Evolutionary conservation across 1,139 yeast species (phyloP).

Genomic region (Spencermartinsiella ligniputridi): DNA sequence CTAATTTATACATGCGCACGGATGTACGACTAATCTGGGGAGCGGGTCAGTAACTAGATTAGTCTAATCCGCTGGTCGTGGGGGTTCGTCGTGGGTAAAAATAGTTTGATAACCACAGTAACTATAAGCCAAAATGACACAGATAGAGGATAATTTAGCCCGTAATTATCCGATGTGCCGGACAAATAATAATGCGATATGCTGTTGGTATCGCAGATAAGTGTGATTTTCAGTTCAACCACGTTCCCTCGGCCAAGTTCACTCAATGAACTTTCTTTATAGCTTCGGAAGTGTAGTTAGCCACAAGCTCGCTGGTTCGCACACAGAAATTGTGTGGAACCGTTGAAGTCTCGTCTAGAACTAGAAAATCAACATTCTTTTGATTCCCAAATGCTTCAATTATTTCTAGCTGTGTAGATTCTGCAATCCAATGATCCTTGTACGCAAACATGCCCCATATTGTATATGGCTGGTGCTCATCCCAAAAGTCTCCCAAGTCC

Average conservation of each 20-base stretch:
- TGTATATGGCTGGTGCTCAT: conserved; percentile 27
- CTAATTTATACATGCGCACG: not conserved
- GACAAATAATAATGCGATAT: no score
- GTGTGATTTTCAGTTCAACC: no score
- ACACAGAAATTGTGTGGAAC: conserved; percentile 56
- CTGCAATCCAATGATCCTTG: conserved; percentile 59
- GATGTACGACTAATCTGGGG: not conserved
- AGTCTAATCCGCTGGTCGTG: no score
- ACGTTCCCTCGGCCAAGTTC: no score
- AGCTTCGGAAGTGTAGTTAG: not conserved
- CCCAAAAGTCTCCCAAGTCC: conserved; percentile 49
- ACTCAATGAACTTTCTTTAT: not conserved
- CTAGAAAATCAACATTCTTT: conserved; percentile 29
- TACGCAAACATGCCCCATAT: conserved; percentile 57
- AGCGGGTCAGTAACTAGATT: not conserved
- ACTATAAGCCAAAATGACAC: no score
- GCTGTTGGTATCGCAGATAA: no score
- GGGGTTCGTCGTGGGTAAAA: no score
- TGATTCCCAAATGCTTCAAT: conserved; percentile 36
- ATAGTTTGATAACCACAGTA: no score
- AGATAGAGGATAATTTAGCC: no score
- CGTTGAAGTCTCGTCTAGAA: not conserved
- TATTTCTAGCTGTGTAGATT: conserved; percentile 43
- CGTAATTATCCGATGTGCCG: no score
- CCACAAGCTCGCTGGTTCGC: conserved; percentile 41